Conservation (phyloP, 73 alveolate genomes). For the Breviolum minutum region DNA sequence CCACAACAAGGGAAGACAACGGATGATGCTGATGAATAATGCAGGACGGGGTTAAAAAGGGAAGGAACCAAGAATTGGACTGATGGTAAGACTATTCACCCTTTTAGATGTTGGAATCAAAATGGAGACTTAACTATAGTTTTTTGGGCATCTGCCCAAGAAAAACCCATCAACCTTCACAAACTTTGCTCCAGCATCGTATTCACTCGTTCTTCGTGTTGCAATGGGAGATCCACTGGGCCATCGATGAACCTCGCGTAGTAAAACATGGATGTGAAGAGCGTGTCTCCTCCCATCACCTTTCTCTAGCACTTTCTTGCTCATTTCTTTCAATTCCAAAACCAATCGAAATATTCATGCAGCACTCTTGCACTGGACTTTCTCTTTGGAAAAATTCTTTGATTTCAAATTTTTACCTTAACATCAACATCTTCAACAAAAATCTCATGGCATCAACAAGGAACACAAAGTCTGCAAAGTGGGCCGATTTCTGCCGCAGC, state of each 20-base stretch:
- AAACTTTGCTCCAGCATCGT: not conserved
- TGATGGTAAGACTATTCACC: too few relatives aligned
- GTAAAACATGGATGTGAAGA: not conserved
- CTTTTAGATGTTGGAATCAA: too few relatives aligned
- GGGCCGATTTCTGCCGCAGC: not conserved
- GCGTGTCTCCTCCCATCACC: not conserved
- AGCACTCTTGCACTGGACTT: too few relatives aligned
- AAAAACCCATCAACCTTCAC: not conserved
- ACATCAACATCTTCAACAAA: not conserved
- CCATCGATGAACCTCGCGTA: slow-evolving; percentile 66
- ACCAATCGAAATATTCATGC: not conserved
- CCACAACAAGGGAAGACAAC: too few relatives aligned
- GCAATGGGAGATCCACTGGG: slow-evolving; percentile 74
- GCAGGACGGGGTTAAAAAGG: too few relatives aligned
- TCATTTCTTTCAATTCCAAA: not conserved
- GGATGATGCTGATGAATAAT: too few relatives aligned
- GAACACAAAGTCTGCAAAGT: slow-evolving; percentile 62
- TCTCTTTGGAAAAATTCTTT: not conserved
- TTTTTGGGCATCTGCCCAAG: not conserved
- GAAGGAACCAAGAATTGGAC: too few relatives aligned
- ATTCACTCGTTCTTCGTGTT: slow-evolving; percentile 77
- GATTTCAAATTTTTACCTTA: too few relatives aligned
- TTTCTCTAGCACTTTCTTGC: not conserved
- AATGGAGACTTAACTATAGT: too few relatives aligned
- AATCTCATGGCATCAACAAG: not conserved